Evolutionary conservation across 1,139 yeast genomes (phyloP).

Genomic region (Candida pseudoviswanathii): DNA sequence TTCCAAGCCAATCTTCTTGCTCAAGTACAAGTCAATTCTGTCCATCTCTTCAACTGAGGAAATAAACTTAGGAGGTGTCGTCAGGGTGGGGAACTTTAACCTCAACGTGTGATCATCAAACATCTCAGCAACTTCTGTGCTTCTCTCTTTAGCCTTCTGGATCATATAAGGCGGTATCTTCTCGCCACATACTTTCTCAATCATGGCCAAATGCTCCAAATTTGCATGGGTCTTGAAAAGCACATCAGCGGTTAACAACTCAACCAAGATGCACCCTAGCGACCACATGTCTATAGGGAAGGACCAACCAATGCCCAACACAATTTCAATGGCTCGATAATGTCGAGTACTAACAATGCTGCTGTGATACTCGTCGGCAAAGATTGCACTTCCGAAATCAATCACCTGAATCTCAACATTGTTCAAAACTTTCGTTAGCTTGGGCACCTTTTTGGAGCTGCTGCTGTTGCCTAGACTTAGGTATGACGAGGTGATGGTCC

Average conservation of each 20-base stretch:
- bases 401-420: conserved; percentile 86
- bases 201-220: conserved; percentile 91
- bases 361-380: conserved; percentile 88
- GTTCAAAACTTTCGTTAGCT: conserved; percentile 54
- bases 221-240: conserved; percentile 94
- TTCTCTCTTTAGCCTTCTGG: conserved; percentile 33
- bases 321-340: conserved; percentile 96
- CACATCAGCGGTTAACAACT: conserved; percentile 93
- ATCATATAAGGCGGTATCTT: conserved; percentile 43
- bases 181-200: conserved; percentile 72
- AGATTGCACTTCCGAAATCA: conserved; percentile 95
- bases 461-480: conserved; percentile 21
- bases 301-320: conserved; percentile 90
- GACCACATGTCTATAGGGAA: conserved; percentile 97
- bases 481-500: conserved; percentile 38
- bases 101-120: conserved; percentile 22
- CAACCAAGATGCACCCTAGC: conserved; percentile 90
- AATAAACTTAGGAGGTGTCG: conserved; percentile 50
- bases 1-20: conserved; percentile 41
- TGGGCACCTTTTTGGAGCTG: conserved; percentile 32
- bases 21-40: conserved; percentile 52
- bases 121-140: conserved; percentile 45
- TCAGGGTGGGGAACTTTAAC: conserved; percentile 36
- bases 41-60: conserved; percentile 54
- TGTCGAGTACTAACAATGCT: conserved; percentile 85